Evolutionary conservation across 495 filamentous ascomycete genomes (phyloP).

Genomic region (Neurospora africana): DNA sequence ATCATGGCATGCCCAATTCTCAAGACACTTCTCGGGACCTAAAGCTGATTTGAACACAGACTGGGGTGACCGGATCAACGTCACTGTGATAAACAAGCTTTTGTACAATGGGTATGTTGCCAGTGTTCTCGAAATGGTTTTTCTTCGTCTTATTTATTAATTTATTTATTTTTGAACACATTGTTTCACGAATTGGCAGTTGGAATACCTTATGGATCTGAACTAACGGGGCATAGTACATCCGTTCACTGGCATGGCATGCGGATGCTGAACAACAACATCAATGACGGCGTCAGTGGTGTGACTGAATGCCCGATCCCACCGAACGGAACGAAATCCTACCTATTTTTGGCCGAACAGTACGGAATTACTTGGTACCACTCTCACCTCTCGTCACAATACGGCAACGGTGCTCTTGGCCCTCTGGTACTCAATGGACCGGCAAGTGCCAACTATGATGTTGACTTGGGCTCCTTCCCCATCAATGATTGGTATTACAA

Average conservation of each 20-base stretch:
- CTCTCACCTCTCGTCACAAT: constrained; percentile 44
- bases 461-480: constrained; percentile 34
- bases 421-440: constrained; percentile 49
- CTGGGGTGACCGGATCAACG: constrained; percentile 2
- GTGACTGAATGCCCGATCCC: constrained; percentile 40
- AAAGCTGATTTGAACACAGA: neutral
- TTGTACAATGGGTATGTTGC: neutral
- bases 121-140: neutral
- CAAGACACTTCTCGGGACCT: neutral
- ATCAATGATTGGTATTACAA: constrained; percentile 36
- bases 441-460: constrained; percentile 38
- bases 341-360: constrained; percentile 36
- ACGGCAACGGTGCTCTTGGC: constrained; percentile 39
- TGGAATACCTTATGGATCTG: neutral
- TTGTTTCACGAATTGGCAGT: neutral
- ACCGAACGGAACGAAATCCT: constrained; percentile 28
- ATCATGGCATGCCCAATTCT: neutral
- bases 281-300: constrained; percentile 28
- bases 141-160: too few species aligned
- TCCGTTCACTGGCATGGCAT: constrained; percentile 38
- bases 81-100: constrained; percentile 2
- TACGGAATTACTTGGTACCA: constrained; percentile 48
- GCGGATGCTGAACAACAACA: constrained; percentile 19
- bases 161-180: too few species aligned
- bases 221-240: neutral